Conservation (phyloP, 23 red algal species). For the Cyanidium caldarium region DNA sequence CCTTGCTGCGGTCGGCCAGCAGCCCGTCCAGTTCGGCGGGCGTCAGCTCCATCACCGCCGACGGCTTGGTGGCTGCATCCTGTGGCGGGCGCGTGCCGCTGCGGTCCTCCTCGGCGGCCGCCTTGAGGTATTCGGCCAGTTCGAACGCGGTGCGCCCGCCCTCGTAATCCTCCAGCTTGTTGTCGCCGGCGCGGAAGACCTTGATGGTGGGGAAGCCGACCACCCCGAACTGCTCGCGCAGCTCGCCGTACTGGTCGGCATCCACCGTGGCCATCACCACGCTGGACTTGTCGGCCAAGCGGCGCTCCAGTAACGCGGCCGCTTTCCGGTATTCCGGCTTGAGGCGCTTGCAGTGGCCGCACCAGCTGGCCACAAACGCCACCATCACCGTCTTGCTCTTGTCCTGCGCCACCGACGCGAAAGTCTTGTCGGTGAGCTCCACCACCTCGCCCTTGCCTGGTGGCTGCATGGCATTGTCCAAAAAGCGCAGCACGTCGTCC, state of each 20-base stretch:
- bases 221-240: conserved; percentile 1
- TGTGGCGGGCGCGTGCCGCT: not conserved
- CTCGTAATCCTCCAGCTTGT: conserved; percentile 4
- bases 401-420: not conserved
- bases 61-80: conserved; percentile 17
- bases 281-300: not conserved
- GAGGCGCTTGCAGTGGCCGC: conserved; percentile 8
- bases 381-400: conserved; percentile 7
- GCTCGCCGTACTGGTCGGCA: conserved; percentile 6
- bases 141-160: conserved; percentile 10
- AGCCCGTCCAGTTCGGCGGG: conserved; percentile 1
- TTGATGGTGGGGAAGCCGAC: conserved; percentile 19
- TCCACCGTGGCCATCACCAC: conserved; percentile 13
- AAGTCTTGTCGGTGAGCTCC: conserved; percentile 15
- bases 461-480: not conserved
- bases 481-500: not conserved
- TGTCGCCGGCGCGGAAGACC: not conserved
- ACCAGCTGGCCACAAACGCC: conserved; percentile 6
- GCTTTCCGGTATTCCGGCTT: conserved; percentile 4
- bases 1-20: conserved; percentile 48
- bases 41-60: not conserved
- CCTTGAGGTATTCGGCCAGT: not conserved
- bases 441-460: not conserved
- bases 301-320: not conserved
- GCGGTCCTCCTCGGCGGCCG: not conserved